These are phyloP conservation scores for Ustilago crameri DNA, from an alignment of 1,284 basidiomycete genomes.

Conservation along the genomic window DNA sequence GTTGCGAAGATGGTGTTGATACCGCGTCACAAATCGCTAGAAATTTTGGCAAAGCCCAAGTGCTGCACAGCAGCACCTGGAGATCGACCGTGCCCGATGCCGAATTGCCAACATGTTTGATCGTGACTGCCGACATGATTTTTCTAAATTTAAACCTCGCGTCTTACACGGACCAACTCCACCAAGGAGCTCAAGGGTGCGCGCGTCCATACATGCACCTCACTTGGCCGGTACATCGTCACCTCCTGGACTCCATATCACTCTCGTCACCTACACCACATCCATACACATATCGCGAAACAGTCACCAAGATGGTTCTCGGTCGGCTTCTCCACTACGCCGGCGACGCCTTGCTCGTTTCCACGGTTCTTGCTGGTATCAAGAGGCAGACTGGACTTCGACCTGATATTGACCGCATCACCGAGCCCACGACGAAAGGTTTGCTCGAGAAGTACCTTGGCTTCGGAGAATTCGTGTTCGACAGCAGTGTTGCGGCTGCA, in stretches of 20 bases:
- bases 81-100: too few species aligned
- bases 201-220: not conserved
- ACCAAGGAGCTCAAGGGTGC: not conserved
- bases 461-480: slow-evolving; percentile 88
- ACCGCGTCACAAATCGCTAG: not conserved
- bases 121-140: too few species aligned
- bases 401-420: slow-evolving; percentile 53
- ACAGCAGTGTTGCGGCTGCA: slow-evolving; percentile 59
- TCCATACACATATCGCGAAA: too few species aligned
- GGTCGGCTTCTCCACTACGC: slow-evolving; percentile 86
- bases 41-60: not conserved
- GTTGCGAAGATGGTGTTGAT: slow-evolving; percentile 1
- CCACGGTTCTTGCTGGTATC: slow-evolving; percentile 89
- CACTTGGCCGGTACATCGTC: not conserved
- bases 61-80: too few species aligned
- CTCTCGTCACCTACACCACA: not conserved
- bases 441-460: slow-evolving; percentile 84
- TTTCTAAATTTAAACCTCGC: too few species aligned
- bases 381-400: slow-evolving; percentile 74
- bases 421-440: slow-evolving; percentile 77
- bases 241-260: not conserved
- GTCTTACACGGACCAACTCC: not conserved
- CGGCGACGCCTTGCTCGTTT: slow-evolving; percentile 84
- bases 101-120: too few species aligned
- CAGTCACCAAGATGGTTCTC: slow-evolving; percentile 47